phyloP scores from a whole-genome alignment of 345 rosid genomes.

The Dipteronia sinensis region DNA sequence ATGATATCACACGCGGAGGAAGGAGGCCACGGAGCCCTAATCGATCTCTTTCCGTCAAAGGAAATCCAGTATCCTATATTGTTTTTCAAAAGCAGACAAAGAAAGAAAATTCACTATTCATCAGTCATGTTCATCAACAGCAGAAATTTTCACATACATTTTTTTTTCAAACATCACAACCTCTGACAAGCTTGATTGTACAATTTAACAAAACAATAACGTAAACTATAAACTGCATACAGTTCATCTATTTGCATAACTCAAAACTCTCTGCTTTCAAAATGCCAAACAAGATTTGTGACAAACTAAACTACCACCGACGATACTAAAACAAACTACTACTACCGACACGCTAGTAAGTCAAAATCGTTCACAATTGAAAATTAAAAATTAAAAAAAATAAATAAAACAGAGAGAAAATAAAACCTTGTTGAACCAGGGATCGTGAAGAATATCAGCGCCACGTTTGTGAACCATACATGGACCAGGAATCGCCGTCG shows the following conservation, averaged over 20 bases:
- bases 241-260: not conserved
- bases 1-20: slow-evolving; percentile 93
- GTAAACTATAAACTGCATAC: not conserved
- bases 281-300: slow-evolving; percentile 5
- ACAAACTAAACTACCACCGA: not conserved
- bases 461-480: slow-evolving; percentile 97
- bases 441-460: slow-evolving; percentile 97
- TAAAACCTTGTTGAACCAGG: slow-evolving; percentile 94
- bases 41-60: slow-evolving; percentile 92
- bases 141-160: not conserved
- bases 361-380: too few relatives aligned
- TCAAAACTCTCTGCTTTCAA: not conserved
- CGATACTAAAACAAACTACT: not conserved
- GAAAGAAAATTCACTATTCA: not conserved
- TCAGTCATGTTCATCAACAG: not conserved
- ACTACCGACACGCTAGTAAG: not conserved
- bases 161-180: not conserved
- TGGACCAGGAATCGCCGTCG: slow-evolving; percentile 86
- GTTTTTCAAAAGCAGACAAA: not conserved
- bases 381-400: too few relatives aligned
- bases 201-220: not conserved
- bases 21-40: slow-evolving; percentile 94
- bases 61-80: slow-evolving; percentile 97
- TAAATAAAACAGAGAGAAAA: not conserved
- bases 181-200: not conserved